These are phyloP conservation scores for Spathaspora arborariae DNA, from an alignment of 805 yeast species.

Conservation along the genomic window DNA sequence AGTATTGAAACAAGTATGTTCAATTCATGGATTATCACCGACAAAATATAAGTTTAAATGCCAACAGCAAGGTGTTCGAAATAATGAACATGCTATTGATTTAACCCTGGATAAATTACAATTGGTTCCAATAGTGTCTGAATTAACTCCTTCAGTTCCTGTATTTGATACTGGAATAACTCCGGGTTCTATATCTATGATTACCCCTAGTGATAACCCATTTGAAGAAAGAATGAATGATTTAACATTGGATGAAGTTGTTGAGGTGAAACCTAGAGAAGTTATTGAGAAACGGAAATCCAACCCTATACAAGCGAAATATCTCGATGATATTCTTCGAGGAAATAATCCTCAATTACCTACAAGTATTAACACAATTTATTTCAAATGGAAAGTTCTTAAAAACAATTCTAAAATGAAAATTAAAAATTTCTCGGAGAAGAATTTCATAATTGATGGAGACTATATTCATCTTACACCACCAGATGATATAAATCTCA, in stretches of 20 bases:
- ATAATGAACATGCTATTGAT: constrained; percentile 11
- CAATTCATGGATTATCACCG: constrained; percentile 23
- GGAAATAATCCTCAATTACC: constrained; percentile 29
- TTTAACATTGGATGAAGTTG: not conserved
- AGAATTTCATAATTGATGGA: constrained; percentile 90
- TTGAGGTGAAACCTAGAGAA: not conserved
- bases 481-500: constrained; percentile 56
- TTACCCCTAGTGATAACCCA: constrained; percentile 17
- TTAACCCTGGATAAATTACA: constrained; percentile 15
- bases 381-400: constrained; percentile 84
- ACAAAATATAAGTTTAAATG: constrained; percentile 19
- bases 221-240: constrained; percentile 15
- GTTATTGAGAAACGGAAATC: not conserved
- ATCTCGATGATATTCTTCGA: constrained; percentile 27
- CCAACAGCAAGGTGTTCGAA: constrained; percentile 6
- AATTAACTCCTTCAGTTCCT: constrained; percentile 2
- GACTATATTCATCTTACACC: constrained; percentile 88
- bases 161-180: constrained; percentile 23
- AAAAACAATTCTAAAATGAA: constrained; percentile 83
- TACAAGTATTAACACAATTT: constrained; percentile 47
- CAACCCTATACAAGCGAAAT: constrained; percentile 10
- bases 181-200: constrained; percentile 18
- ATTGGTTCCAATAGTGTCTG: constrained; percentile 14
- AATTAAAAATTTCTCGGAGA: constrained; percentile 60
- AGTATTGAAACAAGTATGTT: constrained; percentile 25